These are phyloP conservation scores for Oldenlandia corymbosa DNA, from an alignment of 257 asterid genomes.

Conservation along the genomic window DNA sequence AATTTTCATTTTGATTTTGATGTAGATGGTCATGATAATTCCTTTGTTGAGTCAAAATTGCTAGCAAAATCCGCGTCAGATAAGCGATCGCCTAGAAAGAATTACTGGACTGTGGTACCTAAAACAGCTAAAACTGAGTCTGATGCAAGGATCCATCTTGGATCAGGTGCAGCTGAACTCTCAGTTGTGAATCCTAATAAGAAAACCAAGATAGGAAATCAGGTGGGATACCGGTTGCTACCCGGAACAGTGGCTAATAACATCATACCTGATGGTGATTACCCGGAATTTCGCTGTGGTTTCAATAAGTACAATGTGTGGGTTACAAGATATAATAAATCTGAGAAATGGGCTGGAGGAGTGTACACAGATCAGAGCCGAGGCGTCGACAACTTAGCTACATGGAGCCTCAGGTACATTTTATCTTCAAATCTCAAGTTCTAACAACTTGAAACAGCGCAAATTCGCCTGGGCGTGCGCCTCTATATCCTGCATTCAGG, in stretches of 20 bases:
- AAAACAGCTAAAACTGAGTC: conserved; percentile 50
- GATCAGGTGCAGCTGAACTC: conserved; percentile 38
- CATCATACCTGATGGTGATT: conserved; percentile 45
- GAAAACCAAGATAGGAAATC: conserved; percentile 51
- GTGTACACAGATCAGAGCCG: conserved; percentile 56
- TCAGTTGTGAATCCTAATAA: conserved; percentile 49
- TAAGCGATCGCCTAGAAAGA: conserved; percentile 45
- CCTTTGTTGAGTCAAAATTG: conserved; percentile 44
- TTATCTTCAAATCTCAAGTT: no score
- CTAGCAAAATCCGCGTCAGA: conserved; percentile 20
- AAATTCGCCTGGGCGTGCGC: no score
- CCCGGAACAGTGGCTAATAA: conserved; percentile 40
- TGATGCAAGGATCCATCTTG: conserved; percentile 37
- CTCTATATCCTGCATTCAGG: no score
- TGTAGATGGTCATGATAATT: conserved; percentile 49
- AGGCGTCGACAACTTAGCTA: conserved; percentile 6
- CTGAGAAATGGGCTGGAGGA: conserved; percentile 81
- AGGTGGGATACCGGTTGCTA: conserved; percentile 48
- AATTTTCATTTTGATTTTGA: conserved; percentile 69
- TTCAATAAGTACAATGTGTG: conserved; percentile 58
- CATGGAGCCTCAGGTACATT: conserved; percentile 15
- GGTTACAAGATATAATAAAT: conserved; percentile 52
- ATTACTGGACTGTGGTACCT: conserved; percentile 53
- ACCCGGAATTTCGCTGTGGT: conserved; percentile 60
- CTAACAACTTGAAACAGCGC: no score